Conservation (phyloP, 257 asterid species). For the Coffea eugenioides region DNA sequence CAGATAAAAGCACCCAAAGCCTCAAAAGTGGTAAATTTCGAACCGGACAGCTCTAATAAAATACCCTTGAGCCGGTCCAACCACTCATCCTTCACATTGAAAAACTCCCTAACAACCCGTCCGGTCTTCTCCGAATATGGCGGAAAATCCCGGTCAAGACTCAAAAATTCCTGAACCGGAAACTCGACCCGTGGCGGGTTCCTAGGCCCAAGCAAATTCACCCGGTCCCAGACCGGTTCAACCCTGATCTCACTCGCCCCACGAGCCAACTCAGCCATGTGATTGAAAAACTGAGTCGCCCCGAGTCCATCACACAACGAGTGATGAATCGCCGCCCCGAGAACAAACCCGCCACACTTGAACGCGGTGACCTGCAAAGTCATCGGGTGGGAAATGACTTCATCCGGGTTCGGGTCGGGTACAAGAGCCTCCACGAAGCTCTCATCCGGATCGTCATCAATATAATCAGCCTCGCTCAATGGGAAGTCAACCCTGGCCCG, state of each 20-base stretch:
- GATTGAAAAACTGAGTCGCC: conserved; percentile 65
- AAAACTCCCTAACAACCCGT: conserved; percentile 40
- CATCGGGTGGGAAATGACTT: conserved; percentile 45
- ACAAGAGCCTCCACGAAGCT: conserved; percentile 36
- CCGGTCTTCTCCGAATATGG: conserved; percentile 47
- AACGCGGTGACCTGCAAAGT: conserved; percentile 57
- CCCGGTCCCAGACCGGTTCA: conserved; percentile 71
- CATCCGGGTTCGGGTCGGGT: conserved; percentile 50
- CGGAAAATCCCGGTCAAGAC: conserved; percentile 36
- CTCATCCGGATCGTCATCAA: conserved; percentile 37
- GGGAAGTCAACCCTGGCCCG: conserved; percentile 38
- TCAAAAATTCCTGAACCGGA: conserved; percentile 47
- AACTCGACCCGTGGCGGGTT: conserved; percentile 46
- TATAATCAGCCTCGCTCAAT: conserved; percentile 37
- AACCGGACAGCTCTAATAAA: conserved; percentile 45
- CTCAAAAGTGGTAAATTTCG: conserved; percentile 69
- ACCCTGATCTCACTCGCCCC: conserved; percentile 35
- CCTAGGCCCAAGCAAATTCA: conserved; percentile 63
- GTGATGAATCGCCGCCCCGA: conserved; percentile 71
- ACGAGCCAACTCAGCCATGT: conserved; percentile 71
- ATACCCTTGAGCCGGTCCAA: conserved; percentile 51
- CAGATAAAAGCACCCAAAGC: conserved; percentile 79
- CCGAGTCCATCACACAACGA: conserved; percentile 76
- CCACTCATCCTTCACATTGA: conserved; percentile 58
- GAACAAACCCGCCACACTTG: conserved; percentile 71